These are phyloP conservation scores for Apiospora malaysiana DNA, from an alignment of 2,329 filamentous ascomycete species.

Conservation along the genomic window DNA sequence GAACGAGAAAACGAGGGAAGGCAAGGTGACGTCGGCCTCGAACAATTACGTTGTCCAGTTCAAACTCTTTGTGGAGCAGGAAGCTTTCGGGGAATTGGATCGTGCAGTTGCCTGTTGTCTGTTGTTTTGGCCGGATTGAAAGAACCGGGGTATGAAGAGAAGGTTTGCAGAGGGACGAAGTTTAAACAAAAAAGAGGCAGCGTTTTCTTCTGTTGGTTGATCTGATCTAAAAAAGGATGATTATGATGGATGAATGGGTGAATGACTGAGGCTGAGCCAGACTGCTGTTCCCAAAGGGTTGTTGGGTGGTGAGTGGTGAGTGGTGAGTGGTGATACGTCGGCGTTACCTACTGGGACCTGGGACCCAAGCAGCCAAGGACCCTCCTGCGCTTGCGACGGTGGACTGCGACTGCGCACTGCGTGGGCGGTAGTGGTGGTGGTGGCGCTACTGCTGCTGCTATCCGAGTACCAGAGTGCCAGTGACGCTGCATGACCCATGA, in stretches of 20 bases:
- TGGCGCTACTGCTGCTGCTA: neutral
- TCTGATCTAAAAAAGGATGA: neutral
- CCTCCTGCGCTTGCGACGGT: neutral
- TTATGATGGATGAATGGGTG: neutral
- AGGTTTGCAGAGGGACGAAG: neutral
- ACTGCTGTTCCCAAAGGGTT: conserved; percentile 7
- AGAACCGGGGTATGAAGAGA: neutral
- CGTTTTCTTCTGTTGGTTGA: conserved; percentile 12
- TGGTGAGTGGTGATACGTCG: conserved; percentile 15
- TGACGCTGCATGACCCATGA: neutral
- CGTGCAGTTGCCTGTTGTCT: neutral
- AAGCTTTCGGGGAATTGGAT: neutral
- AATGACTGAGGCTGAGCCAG: conserved; percentile 13
- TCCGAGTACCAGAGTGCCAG: neutral
- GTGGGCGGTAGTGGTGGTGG: neutral
- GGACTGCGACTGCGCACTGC: neutral
- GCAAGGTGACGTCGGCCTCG: conserved; percentile 2
- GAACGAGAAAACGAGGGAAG: neutral
- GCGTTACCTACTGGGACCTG: neutral
- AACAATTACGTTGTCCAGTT: conserved; percentile 14
- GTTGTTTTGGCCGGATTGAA: neutral
- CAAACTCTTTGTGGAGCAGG: conserved; percentile 17
- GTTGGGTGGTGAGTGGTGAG: neutral
- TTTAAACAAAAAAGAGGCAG: conserved; percentile 13
- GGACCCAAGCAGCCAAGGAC: no score